Evolutionary conservation across 2,329 filamentous ascomycete genomes (phyloP), one percentile per base, ranked within the genome.

Genomic region (Monilinia laxa): DNA sequence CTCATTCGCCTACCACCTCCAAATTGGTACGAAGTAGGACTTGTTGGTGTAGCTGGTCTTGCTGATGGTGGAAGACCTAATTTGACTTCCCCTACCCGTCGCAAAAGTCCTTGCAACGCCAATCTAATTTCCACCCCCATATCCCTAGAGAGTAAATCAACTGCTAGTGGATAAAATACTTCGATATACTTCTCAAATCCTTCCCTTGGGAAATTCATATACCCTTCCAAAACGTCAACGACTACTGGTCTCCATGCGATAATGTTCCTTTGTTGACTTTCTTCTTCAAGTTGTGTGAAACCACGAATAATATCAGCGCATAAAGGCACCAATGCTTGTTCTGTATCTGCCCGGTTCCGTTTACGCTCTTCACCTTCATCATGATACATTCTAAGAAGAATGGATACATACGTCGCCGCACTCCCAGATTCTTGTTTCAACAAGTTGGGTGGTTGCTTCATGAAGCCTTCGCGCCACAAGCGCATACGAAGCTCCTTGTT

Each of bases 401-500:
- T 99, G 69, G 90, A 90, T 47, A 99, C 92, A 77, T 99, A 99
- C 1, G 96, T 97, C 2, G 92, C 91, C 0, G 95, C 95, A 65
- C 90, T 91, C 52, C 95, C 94, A 69, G 87, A 92, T 80, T 99
- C 95, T 77, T 99, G 95, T 81, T 99, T 99, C 40, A 99, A 85
- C 16, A 99, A 83, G 75, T 99, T 99, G 3, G 95, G 95, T 20
- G 95, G 94, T 77, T 99, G 95, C 80, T 96, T 97, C 95, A 99
- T 99, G 83, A 99, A 99, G 0, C 96, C 95, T 77, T 99, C 95
- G 62, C 93, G 85, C 92, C 96, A 99, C 23, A 99, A 83, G 23
- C 92, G 87, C 84, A 96, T 96, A 56, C 95, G 88, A 49, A 99
- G 83, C 72, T 98, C 95, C 79, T 97, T 96, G 80, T 99, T 93